Percentiles rank a stretch among this genome's conserved stretches.
These are phyloP conservation scores for Globisporangium parvum DNA, from an alignment of 352 stramenopile genomes.

Conservation along the genomic window DNA sequence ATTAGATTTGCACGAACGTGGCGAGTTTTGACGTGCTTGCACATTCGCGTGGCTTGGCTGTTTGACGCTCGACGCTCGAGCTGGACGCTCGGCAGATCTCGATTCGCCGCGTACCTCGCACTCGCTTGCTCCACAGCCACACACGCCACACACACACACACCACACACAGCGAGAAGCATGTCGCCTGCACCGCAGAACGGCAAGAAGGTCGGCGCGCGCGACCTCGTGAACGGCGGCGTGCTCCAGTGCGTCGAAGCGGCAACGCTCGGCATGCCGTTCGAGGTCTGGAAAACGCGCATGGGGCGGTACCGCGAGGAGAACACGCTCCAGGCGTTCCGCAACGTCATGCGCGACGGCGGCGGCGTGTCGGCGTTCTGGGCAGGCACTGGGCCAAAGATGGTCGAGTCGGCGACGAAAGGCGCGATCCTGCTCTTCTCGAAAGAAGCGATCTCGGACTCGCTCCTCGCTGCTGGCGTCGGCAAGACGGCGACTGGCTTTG, in stretches of 20 bases:
- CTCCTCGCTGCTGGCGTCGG: slow-evolving; percentile 65
- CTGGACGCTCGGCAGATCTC: slow-evolving; percentile 6
- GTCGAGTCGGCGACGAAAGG: slow-evolving; percentile 88
- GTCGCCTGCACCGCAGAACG: slow-evolving; percentile 46
- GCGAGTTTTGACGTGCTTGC: background rate
- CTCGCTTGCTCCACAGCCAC: background rate
- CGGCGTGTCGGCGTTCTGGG: slow-evolving; percentile 83
- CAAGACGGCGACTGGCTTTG: slow-evolving; percentile 65
- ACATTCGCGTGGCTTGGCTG: background rate
- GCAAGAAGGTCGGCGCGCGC: slow-evolving; percentile 77
- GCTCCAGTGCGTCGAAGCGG: slow-evolving; percentile 86
- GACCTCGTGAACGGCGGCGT: slow-evolving; percentile 79
- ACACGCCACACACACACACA: background rate
- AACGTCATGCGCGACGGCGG: slow-evolving; percentile 86
- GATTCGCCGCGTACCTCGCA: slow-evolving; percentile 8
- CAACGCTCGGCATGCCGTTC: slow-evolving; percentile 88
- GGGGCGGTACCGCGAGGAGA: slow-evolving; percentile 82
- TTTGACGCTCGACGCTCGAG: background rate
- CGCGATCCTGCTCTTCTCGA: slow-evolving; percentile 87
- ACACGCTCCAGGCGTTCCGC: slow-evolving; percentile 74
- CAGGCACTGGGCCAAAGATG: slow-evolving; percentile 87
- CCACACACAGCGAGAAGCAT: slow-evolving; percentile 22
- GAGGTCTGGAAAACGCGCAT: slow-evolving; percentile 93
- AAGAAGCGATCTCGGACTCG: slow-evolving; percentile 83
- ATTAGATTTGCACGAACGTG: too few species aligned